Evolutionary conservation across 176 grass and related monocot species (phyloP).

Genomic region (Elymus sibiricus): DNA sequence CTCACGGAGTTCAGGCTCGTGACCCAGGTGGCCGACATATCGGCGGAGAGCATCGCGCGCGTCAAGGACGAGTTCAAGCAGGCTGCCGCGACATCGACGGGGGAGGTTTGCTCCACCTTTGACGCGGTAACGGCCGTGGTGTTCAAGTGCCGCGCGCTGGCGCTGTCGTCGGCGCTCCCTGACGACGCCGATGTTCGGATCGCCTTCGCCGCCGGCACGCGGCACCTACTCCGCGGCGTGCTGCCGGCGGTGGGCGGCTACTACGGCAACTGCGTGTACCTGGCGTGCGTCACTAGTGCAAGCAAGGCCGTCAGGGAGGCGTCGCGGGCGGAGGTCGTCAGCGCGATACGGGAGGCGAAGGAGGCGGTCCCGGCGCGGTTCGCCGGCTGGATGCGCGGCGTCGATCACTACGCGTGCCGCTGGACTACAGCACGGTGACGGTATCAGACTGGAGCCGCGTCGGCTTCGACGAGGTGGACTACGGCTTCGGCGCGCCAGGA

Average conservation of each 20-base stretch:
- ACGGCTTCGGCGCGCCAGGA: slow-evolving; percentile 60
- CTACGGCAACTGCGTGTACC: slow-evolving; percentile 44
- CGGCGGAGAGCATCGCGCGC: slow-evolving; percentile 47
- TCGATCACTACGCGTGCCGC: slow-evolving; percentile 49
- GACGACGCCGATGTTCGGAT: slow-evolving; percentile 51
- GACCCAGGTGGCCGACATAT: slow-evolving; percentile 54
- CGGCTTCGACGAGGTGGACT: slow-evolving; percentile 84
- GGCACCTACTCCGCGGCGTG: slow-evolving; percentile 54
- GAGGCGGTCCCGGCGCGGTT: slow-evolving; percentile 41
- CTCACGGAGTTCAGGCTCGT: slow-evolving; percentile 58
- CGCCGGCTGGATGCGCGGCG: slow-evolving; percentile 60
- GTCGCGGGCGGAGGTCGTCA: slow-evolving; percentile 41
- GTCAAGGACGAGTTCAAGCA: slow-evolving; percentile 45
- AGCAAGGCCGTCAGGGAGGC: slow-evolving; percentile 28
- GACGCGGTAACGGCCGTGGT: slow-evolving; percentile 61
- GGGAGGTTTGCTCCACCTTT: slow-evolving; percentile 66
- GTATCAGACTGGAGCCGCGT: slow-evolving; percentile 77
- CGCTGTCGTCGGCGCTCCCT: not conserved
- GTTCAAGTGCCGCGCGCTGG: slow-evolving; percentile 11
- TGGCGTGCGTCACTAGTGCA: slow-evolving; percentile 29
- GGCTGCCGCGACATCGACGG: not conserved
- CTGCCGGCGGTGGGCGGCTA: slow-evolving; percentile 40
- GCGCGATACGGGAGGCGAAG: slow-evolving; percentile 63
- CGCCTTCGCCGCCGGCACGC: slow-evolving; percentile 70
- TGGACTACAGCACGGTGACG: slow-evolving; percentile 62